Conservation (phyloP, 139 green algal genomes). For the Coelastrella sp. region DNA sequence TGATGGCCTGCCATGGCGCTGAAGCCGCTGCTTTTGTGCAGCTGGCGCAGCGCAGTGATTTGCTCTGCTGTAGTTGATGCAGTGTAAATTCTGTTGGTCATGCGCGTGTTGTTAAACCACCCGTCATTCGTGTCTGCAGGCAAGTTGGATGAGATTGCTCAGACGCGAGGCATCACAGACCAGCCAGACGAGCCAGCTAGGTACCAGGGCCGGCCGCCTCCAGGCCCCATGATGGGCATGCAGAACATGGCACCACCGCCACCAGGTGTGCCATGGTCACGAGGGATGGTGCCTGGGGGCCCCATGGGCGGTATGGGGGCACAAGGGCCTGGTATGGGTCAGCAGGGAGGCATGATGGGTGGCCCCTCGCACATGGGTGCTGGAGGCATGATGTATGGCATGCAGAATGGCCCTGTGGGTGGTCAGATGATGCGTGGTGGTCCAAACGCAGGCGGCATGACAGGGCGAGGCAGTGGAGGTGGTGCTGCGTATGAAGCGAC, state of each 20-base stretch:
- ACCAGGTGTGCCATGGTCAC: neutral
- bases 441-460: too few species aligned
- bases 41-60: too few species aligned
- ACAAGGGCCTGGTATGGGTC: too few species aligned
- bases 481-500: neutral
- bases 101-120: neutral
- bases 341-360: constrained; percentile 11
- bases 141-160: neutral
- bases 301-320: constrained; percentile 1
- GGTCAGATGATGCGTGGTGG: neutral
- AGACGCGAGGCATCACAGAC: constrained; percentile 6
- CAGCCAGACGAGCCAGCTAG: neutral
- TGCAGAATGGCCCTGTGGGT: constrained; percentile 17
- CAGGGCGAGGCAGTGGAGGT: neutral
- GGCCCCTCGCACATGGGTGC: neutral
- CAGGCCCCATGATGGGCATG: neutral
- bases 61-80: too few species aligned
- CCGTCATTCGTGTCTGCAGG: neutral
- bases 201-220: neutral
- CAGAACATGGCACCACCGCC: neutral
- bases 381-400: neutral
- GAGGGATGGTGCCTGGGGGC: neutral
- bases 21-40: too few species aligned
- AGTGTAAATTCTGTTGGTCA: too few species aligned
- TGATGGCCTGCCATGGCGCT: too few species aligned